Evolutionary conservation across 108 stramenopile genomes (phyloP), one percentile per base, ranked within the genome.

Genomic region (Aurantiochytrium sp.): DNA sequence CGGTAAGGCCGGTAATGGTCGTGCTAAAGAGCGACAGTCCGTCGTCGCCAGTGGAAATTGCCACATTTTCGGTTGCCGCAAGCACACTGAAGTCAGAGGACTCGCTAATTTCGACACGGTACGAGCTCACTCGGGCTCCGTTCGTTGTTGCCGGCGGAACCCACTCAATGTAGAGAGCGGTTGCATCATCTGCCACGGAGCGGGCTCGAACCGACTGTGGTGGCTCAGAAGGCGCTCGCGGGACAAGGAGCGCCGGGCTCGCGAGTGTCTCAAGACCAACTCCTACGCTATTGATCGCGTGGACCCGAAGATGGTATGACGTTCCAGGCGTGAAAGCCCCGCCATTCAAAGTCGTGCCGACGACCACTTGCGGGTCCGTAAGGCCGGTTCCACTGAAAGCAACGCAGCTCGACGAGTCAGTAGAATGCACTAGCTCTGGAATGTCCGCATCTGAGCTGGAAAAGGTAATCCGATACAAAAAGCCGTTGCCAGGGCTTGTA

Each of bases 261-360:
- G 58, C 53, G 14, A 92, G 42, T 25, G 72, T 72, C 72, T 14
- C 93, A 92, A 18, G 91, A 90, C 58, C 94, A 91, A 87, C 72
- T 58, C 92, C 92, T 72, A 90, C 91, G 53, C 90, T 88, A 73
- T 95, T 96, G 58, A 91, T 90, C 5, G 96, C 93, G 5, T 90
- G 90, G n/a, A 96, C 94, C 5, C 96, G 93, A 69, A 96, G 93
- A 71, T 92, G 94, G 90, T 95, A 96, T 14, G 87, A 45, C 45
- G 49, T 69, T 5, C 93, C 95, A 44, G 93, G 55, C 6, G 23
- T n/a, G 44, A 94, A 51, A 25, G 44, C 49, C 12, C 73, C 73
- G 51, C 73, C 73, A n/a, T 83, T 18, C 4, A 83, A 12, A 0
- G 0, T 2, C n/a, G 73, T 83, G n/a, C 3, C 19, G 12, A 53